Conservation (phyloP, 495 filamentous ascomycete genomes). For the Penicillium samsonianum region DNA sequence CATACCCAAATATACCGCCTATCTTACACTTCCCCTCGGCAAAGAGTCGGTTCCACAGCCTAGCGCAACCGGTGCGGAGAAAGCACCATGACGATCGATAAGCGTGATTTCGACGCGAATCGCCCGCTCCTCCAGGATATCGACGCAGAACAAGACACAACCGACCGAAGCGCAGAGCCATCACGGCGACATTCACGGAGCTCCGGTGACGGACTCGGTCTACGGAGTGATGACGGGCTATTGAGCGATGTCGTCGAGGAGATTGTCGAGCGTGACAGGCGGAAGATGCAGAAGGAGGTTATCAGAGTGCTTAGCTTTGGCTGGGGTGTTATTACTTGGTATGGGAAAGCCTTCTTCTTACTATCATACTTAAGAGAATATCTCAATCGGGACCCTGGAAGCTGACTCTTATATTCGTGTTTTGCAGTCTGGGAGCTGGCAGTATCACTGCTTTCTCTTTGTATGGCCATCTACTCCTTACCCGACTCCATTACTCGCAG, state of each 20-base stretch:
- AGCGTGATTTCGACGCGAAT: conserved; percentile 62
- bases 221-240: conserved; percentile 54
- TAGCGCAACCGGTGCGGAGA: conserved; percentile 11
- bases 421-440: conserved; percentile 68
- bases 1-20: background rate
- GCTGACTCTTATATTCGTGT: conserved; percentile 15
- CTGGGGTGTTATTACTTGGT: conserved; percentile 63
- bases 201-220: conserved; percentile 13
- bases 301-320: conserved; percentile 57
- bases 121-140: conserved; percentile 45
- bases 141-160: conserved; percentile 29
- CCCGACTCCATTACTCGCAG: conserved; percentile 81
- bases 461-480: conserved; percentile 86
- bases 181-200: conserved; percentile 18
- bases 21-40: background rate
- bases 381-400: background rate
- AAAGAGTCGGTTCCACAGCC: background rate
- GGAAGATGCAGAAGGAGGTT: conserved; percentile 52
- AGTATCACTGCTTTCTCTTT: conserved; percentile 87
- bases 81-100: conserved; percentile 48
- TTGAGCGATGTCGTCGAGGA: conserved; percentile 62
- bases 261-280: conserved; percentile 58
- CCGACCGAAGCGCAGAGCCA: conserved; percentile 11
- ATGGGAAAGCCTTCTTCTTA: conserved; percentile 15
- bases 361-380: background rate